These are phyloP conservation scores for Stephania yunnanensis DNA, from an alignment of 164 flowering plant species.

Conservation along the genomic window DNA sequence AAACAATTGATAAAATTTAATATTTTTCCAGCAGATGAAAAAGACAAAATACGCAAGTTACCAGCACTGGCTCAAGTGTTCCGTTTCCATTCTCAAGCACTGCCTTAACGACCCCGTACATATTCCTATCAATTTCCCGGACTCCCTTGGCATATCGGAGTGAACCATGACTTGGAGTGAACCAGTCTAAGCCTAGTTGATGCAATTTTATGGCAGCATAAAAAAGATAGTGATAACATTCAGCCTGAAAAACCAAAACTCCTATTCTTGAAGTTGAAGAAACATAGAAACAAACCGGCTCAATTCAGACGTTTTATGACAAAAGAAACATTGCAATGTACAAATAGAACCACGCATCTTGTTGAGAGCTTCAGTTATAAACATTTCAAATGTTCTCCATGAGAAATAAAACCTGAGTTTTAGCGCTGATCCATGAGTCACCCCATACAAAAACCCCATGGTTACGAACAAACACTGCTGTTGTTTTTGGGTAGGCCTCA, in stretches of 20 bases:
- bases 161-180: constrained; percentile 70
- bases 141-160: constrained; percentile 28
- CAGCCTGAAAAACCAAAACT: constrained; percentile 51
- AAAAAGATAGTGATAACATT: constrained; percentile 81
- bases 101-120: constrained; percentile 29
- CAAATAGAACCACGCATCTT: not conserved
- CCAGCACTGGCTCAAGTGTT: constrained; percentile 26
- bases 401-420: constrained; percentile 63
- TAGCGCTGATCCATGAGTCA: too few species aligned
- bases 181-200: constrained; percentile 72
- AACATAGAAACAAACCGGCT: not conserved
- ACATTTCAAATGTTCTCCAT: not conserved
- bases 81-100: constrained; percentile 20
- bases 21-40: not conserved
- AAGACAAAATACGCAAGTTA: constrained; percentile 20
- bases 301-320: not conserved
- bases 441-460: too few species aligned
- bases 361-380: not conserved
- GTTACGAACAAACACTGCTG: too few species aligned
- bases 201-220: constrained; percentile 88
- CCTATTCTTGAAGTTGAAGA: not conserved
- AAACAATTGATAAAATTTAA: not conserved
- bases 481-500: too few species aligned
- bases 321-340: not conserved
- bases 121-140: constrained; percentile 11